These are phyloP conservation scores for Clonostachys sp. DNA, from an alignment of 2,329 filamentous ascomycete genomes.

Conservation along the genomic window DNA sequence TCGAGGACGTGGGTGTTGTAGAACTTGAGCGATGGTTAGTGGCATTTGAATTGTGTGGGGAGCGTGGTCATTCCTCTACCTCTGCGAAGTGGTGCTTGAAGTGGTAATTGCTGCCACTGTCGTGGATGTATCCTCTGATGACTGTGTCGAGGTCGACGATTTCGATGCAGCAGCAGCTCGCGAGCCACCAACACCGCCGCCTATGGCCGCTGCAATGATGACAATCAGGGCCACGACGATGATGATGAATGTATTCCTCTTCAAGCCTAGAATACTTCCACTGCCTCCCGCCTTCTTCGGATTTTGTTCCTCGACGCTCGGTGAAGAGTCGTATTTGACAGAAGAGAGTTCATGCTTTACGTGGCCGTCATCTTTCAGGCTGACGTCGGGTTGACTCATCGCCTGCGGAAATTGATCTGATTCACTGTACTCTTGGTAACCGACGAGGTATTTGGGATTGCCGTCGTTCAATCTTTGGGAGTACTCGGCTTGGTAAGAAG, in stretches of 20 bases:
- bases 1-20: conserved; percentile 1
- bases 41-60: neutral
- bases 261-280: conserved; percentile 1
- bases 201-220: conserved; percentile 2
- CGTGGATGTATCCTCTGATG: neutral
- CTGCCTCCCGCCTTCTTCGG: no score
- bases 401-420: no score
- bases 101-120: neutral
- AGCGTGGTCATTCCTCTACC: neutral
- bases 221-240: neutral
- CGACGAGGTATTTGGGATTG: no score
- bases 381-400: no score
- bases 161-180: conserved; percentile 1
- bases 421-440: no score
- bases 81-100: neutral
- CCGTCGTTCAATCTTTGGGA: no score
- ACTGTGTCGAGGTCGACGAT: neutral
- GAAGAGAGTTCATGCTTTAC: no score
- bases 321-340: no score
- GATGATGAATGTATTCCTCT: conserved; percentile 1
- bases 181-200: conserved; percentile 1
- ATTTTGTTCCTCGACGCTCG: no score
- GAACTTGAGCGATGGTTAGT: neutral
- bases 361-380: no score
- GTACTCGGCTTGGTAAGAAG: no score